Evolutionary conservation across 2,329 filamentous ascomycete species (phyloP).

Genomic region (Ilyonectria mors-panacis): DNA sequence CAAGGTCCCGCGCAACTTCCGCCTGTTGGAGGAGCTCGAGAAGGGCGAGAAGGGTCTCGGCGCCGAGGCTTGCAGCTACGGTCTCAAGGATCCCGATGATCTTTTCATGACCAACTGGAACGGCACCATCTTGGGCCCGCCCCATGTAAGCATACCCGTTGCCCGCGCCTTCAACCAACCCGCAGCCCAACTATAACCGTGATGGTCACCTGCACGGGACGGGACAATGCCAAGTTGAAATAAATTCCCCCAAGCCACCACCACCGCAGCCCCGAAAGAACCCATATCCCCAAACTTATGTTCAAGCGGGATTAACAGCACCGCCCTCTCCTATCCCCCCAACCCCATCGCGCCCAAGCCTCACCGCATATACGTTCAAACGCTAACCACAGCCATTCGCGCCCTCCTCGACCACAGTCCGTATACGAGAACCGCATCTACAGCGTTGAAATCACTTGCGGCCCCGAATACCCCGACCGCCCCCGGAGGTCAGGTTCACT

Average conservation of each 20-base stretch:
- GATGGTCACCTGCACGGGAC: background rate
- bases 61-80: conserved; percentile 97
- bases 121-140: conserved; percentile 95
- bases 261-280: background rate
- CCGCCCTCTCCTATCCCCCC: background rate
- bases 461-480: conserved; percentile 87
- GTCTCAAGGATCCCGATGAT: conserved; percentile 93
- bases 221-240: background rate
- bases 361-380: background rate
- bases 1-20: conserved; percentile 94
- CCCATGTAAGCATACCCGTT: conserved; percentile 78
- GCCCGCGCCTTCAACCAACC: background rate
- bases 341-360: background rate
- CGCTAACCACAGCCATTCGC: conserved; percentile 30
- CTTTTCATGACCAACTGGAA: conserved; percentile 99
- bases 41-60: conserved; percentile 98
- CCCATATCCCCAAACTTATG: too few relatives aligned
- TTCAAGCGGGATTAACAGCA: conserved; percentile 7
- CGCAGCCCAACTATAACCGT: conserved; percentile 7
- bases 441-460: conserved; percentile 97
- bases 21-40: conserved; percentile 96
- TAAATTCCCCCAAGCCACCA: background rate
- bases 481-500: conserved; percentile 94
- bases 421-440: conserved; percentile 99
- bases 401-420: conserved; percentile 69